A percentile compares a stretch with the other conserved stretches of the same genome.
phyloP scores from a whole-genome alignment of 345 rosid species.

The Populus simonii region DNA sequence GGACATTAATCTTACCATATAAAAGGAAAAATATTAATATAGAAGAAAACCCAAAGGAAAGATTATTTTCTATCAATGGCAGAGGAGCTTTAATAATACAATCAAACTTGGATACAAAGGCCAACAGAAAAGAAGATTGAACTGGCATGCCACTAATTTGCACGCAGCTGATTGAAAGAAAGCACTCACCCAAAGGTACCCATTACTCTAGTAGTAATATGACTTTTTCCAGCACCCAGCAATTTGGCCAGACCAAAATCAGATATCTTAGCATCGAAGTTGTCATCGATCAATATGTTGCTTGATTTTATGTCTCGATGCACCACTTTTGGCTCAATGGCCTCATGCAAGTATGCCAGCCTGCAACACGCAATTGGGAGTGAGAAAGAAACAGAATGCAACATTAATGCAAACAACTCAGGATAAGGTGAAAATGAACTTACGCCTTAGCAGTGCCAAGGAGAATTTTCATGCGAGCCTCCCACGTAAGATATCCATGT shows the following conservation, averaged over 20 bases:
- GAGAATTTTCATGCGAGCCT: constrained; percentile 79
- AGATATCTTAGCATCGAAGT: constrained; percentile 84
- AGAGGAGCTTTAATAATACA: constrained; percentile 1
- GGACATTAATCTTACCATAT: not conserved
- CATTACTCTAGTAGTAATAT: constrained; percentile 93
- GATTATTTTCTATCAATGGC: constrained; percentile 1
- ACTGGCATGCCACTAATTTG: not conserved
- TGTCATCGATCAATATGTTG: constrained; percentile 81
- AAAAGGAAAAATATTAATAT: not conserved
- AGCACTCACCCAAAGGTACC: constrained; percentile 93
- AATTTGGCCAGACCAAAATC: constrained; percentile 94
- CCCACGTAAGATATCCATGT: constrained; percentile 85
- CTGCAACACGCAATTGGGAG: constrained; percentile 31
- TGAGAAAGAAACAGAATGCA: constrained; percentile 9
- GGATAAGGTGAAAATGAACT: constrained; percentile 18
- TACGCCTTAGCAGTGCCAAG: constrained; percentile 97
- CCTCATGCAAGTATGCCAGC: constrained; percentile 88
- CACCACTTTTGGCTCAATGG: constrained; percentile 98
- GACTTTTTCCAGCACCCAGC: constrained; percentile 85
- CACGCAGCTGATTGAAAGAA: constrained; percentile 3
- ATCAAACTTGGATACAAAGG: constrained; percentile 7
- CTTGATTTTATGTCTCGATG: constrained; percentile 97
- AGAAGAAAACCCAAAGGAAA: not conserved
- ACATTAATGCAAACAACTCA: not conserved
- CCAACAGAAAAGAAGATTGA: not conserved